A percentile compares a stretch with the other conserved stretches of the same genome.
Conservation (phyloP, 305 asterid genomes). For the Fraxinus sp. region DNA sequence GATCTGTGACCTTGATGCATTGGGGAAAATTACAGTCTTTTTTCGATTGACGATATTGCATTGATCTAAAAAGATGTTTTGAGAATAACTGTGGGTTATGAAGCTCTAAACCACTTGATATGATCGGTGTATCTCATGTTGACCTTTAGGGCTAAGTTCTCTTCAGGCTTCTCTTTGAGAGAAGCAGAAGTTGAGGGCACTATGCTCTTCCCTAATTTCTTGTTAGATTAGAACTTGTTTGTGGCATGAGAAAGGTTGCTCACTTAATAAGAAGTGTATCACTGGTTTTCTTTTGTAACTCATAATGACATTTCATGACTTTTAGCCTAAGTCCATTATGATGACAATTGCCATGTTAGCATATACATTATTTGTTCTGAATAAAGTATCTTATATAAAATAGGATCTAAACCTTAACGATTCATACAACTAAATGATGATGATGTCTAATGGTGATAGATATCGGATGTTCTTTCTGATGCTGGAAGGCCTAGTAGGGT, state of each 20-base stretch:
- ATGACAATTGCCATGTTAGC: not conserved
- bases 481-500: slow-evolving; percentile 89
- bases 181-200: not conserved
- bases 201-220: not conserved
- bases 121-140: not conserved
- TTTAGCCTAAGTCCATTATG: not conserved
- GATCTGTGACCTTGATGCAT: not conserved
- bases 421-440: slow-evolving; percentile 20
- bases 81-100: not conserved
- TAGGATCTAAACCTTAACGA: not conserved
- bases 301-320: not conserved
- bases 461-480: slow-evolving; percentile 79
- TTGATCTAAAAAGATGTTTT: not conserved
- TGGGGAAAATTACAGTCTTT: not conserved
- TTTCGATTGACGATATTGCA: not conserved
- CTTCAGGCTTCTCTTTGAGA: not conserved
- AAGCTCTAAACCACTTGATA: not conserved
- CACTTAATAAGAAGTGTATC: not conserved
- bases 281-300: not conserved
- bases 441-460: slow-evolving; percentile 42
- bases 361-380: not conserved
- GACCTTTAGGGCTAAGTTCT: slow-evolving; percentile 10
- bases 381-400: not conserved
- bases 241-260: not conserved
- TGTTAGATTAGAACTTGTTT: not conserved